Base-by-base conservation (phyloP, 306 rosid species). In the Castanopsis chinensis region DNA sequence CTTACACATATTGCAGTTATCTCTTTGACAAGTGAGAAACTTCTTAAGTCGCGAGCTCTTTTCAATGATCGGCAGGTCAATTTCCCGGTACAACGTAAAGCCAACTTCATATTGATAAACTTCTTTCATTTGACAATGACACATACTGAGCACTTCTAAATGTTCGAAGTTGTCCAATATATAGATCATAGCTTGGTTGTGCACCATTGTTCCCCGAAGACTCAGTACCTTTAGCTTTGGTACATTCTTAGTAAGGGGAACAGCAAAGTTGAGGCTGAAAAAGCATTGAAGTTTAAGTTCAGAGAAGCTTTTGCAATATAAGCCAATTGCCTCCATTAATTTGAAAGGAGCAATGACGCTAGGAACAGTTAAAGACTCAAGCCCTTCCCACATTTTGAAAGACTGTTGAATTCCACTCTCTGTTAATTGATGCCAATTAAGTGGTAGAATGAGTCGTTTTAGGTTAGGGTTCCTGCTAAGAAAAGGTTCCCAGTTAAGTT, bases 311-410 rank as follows among this genome's bases (percentile, higher is more conserved):
- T 41, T 41, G 45, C 45, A 41, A 11, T 41, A 8, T 41, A 3
- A 41, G 12, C 45, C 45, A 41, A 41, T 9, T 11, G 45, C 45
- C 45, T 41, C 45, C 45, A 41, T 41, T 41, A 41, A 7, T 41
- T 41, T 8, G 45, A 41, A 41, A 8, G 45, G 45, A 41, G 45
- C 45, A 41, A 41, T 41, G 45, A 41, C 11, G 45, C 45, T 4
- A 3, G 87, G 65, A 53, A 80, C 5, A 0, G 88, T 80, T 21
- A 86, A n/a, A 58, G 87, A 84, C 30, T 82, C 84, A 5, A 88
- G 87, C 1, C 45, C 51, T 45, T 14, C 18, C 88, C 90, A 81
- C 25, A 6, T 32, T 51, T 15, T 72, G 71, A 80, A 63, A 11
- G 80, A 88, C 1, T 12, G 15, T 1, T 67, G 4, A 1, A 78